Base-by-base conservation (phyloP, 2,329 filamentous ascomycete genomes). In the Microcyclospora tardicrescens region DNA sequence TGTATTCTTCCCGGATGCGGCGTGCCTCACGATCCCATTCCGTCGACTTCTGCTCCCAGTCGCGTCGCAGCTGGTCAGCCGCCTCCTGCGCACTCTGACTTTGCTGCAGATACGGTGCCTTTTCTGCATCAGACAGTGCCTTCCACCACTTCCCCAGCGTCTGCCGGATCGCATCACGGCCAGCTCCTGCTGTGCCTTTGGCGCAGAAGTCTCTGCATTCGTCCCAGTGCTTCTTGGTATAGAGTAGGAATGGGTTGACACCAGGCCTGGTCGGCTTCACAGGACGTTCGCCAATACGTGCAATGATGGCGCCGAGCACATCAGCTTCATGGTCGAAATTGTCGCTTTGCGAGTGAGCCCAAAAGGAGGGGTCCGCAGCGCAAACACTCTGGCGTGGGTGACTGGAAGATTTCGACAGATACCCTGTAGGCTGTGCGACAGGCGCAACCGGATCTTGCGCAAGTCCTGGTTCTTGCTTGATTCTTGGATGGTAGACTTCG, bases 131-230 rank as follows among this genome's bases (percentile, higher is more conserved):
- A 2, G 70, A 62, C 0, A 83, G 77, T 36, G 83, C 81, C 50
- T 81, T 84, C 91, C 91, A 98, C 79, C 91, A 87, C 55, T 81
- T 80, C 19, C 87, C 87, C 9, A 91, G 75, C 57, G 86, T 84
- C 36, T 79, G 75, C 28, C 91, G 82, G 40, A 96, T 82, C 54
- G 93, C 84, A 52, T 78, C 71, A 32, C 74, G 69, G 2, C 69
- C 65, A 2, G 72, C 73, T 50, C 85, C 93, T 6, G 80, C 77
- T 33, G 10, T 75, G 79, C 27, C 71, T 3, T 72, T 66, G 39
- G 72, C 71, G 52, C 80, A 82, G 52, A 81, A 72, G 3, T 72
- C 62, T 54, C 77, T 78, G 48, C 72, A 73, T 30, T 65, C 64
- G 33, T 69, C 65, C 76, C 76, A 81, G 46, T 73, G 69, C 52